Evolutionary conservation across 208 protist genomes (phyloP), one percentile per base, ranked within the genome.

Genomic region (Eutreptiella sp.): DNA sequence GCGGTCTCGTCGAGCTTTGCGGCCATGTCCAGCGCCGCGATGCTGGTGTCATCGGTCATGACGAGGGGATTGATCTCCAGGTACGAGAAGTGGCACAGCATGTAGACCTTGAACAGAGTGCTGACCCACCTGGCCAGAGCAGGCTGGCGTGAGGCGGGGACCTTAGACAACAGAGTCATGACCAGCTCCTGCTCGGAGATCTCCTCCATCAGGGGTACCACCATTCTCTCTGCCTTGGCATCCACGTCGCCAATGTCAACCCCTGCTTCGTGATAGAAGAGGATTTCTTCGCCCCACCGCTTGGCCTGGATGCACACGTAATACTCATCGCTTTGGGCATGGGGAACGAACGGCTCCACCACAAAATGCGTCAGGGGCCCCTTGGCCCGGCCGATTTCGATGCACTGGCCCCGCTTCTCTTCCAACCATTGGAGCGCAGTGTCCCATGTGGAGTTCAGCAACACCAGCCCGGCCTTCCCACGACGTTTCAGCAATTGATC

Each of bases 31-130:
- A 80, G 45, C n/a, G n/a, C n/a, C 36, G 73, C 52, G 53, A 57
- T 62, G 42, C 50, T 34, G 16, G 36, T 50, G 14, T 23, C 42
- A 39, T 62, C 23, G n/a, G n/a, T 62, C 11, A 77, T 38, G 16
- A 82, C 76, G 36, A 90, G 57, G 35, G 84, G 84, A 46, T 89
- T 91, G 69, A 88, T 90, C 67, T 91, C 84, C 11, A 89, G 46
- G 54, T 88, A 89, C n/a, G 76, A 72, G 52, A 89, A 89, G 53
- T 83, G 55, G 21, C 85, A 66, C 9, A 72, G 68, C 14, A 47
- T 38, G 63, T 76, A 88, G 38, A 86, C 33, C 21, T 46, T 31
- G 68, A 67, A 80, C 5, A 80, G 38, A 3, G 53, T 34, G 1
- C 43, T 43, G 24, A 83, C 39, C 38, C 80, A 84, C 23, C 50